Evolutionary conservation across 441 rosid species (phyloP).

Genomic region (Aleurites moluccanus): DNA sequence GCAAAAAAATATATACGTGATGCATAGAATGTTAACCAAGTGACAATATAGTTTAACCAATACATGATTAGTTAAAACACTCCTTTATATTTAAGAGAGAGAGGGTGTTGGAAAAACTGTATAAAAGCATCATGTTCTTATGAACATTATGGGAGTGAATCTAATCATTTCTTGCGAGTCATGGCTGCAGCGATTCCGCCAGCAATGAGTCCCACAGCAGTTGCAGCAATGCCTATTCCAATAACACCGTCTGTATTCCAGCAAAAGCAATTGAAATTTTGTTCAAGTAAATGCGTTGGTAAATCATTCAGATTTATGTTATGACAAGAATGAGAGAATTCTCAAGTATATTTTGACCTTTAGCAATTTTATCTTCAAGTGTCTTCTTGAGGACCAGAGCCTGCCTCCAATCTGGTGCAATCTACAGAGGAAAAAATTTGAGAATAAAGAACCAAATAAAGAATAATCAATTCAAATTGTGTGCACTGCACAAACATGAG

Average conservation of each 20-base stretch:
- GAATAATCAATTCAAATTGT: neutral
- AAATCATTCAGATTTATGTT: neutral
- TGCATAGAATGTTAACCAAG: neutral
- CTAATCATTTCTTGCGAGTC: constrained; percentile 73
- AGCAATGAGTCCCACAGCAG: constrained; percentile 84
- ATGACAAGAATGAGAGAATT: constrained; percentile 13
- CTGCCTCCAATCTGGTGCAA: constrained; percentile 96
- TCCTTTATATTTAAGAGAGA: neutral
- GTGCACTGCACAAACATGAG: too few species aligned
- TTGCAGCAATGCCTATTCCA: constrained; percentile 93
- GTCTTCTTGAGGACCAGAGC: constrained; percentile 73
- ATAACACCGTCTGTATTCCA: constrained; percentile 83
- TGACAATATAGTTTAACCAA: neutral
- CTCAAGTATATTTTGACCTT: constrained; percentile 45
- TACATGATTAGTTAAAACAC: neutral
- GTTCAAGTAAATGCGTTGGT: neutral
- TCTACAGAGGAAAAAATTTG: constrained; percentile 38
- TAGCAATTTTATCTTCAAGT: constrained; percentile 71
- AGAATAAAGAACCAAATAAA: neutral
- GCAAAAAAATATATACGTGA: neutral
- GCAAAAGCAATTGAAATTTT: constrained; percentile 3
- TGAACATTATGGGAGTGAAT: neutral
- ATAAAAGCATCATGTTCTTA: neutral
- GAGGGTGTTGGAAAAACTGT: neutral
- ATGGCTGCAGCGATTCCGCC: constrained; percentile 88